Percentiles rank a stretch among this genome's conserved stretches.
These are phyloP conservation scores for Lotus japonicus DNA, from an alignment of 306 rosid genomes.

Conservation along the genomic window DNA sequence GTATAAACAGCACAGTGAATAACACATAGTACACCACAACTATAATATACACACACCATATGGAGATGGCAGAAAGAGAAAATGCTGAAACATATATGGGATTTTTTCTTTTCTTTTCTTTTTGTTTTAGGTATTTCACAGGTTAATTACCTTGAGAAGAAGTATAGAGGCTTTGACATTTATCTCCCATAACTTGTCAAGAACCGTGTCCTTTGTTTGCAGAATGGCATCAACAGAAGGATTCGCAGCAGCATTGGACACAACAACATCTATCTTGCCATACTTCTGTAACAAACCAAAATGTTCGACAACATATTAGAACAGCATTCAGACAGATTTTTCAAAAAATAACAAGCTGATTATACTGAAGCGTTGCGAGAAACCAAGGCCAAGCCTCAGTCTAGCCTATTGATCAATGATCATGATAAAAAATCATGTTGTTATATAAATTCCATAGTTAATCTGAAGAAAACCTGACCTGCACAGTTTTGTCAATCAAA, in stretches of 20 bases:
- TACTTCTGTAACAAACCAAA: slow-evolving; percentile 59
- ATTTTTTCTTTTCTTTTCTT: slow-evolving; percentile 1
- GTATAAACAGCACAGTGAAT: slow-evolving; percentile 13
- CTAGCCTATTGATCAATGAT: not conserved
- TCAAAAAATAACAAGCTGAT: too few relatives aligned
- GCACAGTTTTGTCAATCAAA: slow-evolving; percentile 61
- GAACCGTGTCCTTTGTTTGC: slow-evolving; percentile 58
- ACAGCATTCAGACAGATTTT: not conserved
- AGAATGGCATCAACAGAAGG: slow-evolving; percentile 67
- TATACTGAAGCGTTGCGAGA: not conserved
- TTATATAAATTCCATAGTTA: not conserved
- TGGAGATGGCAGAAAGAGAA: not conserved
- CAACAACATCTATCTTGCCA: slow-evolving; percentile 81
- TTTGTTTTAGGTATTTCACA: not conserved
- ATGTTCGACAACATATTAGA: slow-evolving; percentile 9
- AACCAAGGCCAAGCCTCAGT: not conserved
- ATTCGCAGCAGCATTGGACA: slow-evolving; percentile 94
- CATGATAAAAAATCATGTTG: not conserved
- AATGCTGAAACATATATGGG: not conserved
- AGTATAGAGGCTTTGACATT: slow-evolving; percentile 94
- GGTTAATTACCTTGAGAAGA: slow-evolving; percentile 63
- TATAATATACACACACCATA: not conserved
- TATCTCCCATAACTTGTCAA: slow-evolving; percentile 94
- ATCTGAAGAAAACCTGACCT: slow-evolving; percentile 38
- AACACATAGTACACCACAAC: not conserved